A percentile compares a stretch with the other conserved stretches of the same genome.
phyloP scores from a whole-genome alignment of 164 flowering plant genomes.

The Platanus orientalis region DNA sequence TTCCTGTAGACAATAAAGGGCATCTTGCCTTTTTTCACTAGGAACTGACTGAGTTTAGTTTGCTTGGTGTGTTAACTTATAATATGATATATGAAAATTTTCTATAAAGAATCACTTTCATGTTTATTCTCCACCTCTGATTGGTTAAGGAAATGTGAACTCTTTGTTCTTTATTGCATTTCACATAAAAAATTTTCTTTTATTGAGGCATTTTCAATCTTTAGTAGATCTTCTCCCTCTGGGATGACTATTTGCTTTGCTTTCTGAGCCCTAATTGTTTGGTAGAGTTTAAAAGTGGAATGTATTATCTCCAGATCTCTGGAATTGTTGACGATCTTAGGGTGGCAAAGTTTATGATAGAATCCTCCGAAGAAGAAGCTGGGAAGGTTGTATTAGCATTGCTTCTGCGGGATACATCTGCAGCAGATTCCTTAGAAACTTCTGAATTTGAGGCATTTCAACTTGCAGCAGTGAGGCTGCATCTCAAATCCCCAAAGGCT shows the following conservation, averaged over 20 bases:
- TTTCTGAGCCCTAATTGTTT: not conserved
- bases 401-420: conserved; percentile 32
- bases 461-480: conserved; percentile 48
- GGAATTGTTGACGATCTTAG: conserved; percentile 49
- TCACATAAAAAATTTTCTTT: too few relatives aligned
- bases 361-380: conserved; percentile 65
- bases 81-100: too few relatives aligned
- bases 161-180: too few relatives aligned
- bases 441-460: conserved; percentile 45
- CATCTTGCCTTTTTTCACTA: too few relatives aligned
- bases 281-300: conserved; percentile 1
- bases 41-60: too few relatives aligned
- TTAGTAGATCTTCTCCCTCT: not conserved
- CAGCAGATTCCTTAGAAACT: conserved; percentile 32
- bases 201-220: not conserved
- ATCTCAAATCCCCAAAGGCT: conserved; percentile 49
- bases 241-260: not conserved
- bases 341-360: conserved; percentile 41
- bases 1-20: too few relatives aligned
- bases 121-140: too few relatives aligned
- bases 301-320: conserved; percentile 52
- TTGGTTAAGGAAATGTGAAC: too few relatives aligned
- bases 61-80: too few relatives aligned
- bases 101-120: too few relatives aligned
- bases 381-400: conserved; percentile 50